Evolutionary conservation across 257 asterid species (phyloP).

Genomic region (Capsicum chinense): DNA sequence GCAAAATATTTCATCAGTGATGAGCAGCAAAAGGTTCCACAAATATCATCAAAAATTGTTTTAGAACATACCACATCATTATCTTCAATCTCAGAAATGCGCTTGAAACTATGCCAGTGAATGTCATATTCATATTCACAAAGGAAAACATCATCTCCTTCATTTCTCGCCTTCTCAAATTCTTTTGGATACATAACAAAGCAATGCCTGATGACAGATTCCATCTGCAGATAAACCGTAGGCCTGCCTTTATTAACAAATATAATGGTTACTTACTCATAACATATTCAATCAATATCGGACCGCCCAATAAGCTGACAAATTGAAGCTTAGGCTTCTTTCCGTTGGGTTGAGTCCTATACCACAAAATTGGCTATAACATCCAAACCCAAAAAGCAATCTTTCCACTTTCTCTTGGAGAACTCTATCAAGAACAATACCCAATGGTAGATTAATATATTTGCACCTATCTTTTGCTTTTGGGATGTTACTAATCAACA

Average conservation of each 20-base stretch:
- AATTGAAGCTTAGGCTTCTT: constrained; percentile 17
- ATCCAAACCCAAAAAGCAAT: not conserved
- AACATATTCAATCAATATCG: not conserved
- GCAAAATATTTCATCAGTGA: constrained; percentile 33
- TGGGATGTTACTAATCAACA: not conserved
- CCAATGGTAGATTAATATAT: not conserved
- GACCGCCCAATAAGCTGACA: not conserved
- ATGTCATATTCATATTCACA: constrained; percentile 92
- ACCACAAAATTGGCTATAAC: not conserved
- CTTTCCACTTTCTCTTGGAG: not conserved
- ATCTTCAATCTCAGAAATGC: constrained; percentile 69
- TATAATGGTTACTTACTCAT: not conserved
- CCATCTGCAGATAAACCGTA: constrained; percentile 60
- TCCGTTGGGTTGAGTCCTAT: not conserved
- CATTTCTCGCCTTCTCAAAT: constrained; percentile 65
- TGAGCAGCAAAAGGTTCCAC: not conserved
- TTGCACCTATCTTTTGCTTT: constrained; percentile 18
- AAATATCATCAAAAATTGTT: not conserved
- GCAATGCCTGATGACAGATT: constrained; percentile 79
- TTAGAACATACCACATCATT: constrained; percentile 53
- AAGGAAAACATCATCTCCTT: constrained; percentile 89
- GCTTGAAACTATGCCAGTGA: constrained; percentile 84
- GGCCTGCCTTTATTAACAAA: not conserved
- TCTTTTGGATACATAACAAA: constrained; percentile 74
- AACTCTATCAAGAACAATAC: constrained; percentile 9